phyloP scores from a whole-genome alignment of 805 yeast genomes.

The Metschnikowia borealis region DNA sequence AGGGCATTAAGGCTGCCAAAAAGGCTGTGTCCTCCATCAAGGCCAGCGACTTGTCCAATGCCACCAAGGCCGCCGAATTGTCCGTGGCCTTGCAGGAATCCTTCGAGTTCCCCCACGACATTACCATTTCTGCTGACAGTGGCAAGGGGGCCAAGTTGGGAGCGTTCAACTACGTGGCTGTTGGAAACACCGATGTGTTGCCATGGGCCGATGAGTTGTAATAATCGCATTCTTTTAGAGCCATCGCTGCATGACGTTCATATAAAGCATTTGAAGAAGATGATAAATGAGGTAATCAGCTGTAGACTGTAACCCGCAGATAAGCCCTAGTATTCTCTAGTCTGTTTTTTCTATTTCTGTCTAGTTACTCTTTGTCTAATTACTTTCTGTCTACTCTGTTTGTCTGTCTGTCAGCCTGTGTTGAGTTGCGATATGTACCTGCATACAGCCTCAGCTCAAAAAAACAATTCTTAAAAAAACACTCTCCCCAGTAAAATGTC shows the following conservation, averaged over 20 bases:
- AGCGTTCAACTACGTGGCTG: constrained; percentile 74
- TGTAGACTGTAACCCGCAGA: too few relatives aligned
- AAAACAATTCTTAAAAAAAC: constrained; percentile 4
- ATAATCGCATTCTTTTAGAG: constrained; percentile 13
- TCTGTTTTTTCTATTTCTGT: too few relatives aligned
- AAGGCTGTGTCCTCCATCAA: constrained; percentile 32
- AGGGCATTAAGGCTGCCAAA: constrained; percentile 59
- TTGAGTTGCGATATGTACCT: neutral
- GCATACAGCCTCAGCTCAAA: constrained; percentile 2
- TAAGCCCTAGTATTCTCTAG: too few relatives aligned
- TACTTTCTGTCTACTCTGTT: too few relatives aligned
- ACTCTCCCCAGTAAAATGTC: constrained; percentile 27
- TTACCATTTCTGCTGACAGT: constrained; percentile 32
- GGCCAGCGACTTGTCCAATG: constrained; percentile 53
- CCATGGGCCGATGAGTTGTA: constrained; percentile 90
- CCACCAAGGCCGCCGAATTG: constrained; percentile 41
- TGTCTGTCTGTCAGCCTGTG: too few relatives aligned
- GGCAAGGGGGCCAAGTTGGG: constrained; percentile 42
- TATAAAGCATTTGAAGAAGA: constrained; percentile 7
- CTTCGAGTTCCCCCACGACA: constrained; percentile 28
- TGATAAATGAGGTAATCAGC: neutral
- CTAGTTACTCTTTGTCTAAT: too few relatives aligned
- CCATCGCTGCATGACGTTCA: constrained; percentile 8
- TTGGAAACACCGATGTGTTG: constrained; percentile 81
- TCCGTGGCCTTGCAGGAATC: constrained; percentile 40